These are phyloP conservation scores for Didymella sp. DNA, from an alignment of 2,329 filamentous ascomycete genomes.

Conservation along the genomic window DNA sequence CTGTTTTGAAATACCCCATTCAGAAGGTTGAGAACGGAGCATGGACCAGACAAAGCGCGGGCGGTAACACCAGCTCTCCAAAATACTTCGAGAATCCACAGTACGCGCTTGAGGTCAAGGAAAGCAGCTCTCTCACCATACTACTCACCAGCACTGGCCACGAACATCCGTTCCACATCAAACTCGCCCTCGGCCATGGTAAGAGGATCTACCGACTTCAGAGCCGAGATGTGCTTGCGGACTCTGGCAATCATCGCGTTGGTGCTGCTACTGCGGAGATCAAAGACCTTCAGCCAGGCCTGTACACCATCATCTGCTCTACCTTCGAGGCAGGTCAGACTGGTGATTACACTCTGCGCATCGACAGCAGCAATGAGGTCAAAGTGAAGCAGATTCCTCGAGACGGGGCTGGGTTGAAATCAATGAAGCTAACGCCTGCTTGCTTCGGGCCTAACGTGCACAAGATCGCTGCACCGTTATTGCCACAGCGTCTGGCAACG, in stretches of 20 bases:
- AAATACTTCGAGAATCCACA: constrained; percentile 88
- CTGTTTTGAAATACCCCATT: constrained; percentile 66
- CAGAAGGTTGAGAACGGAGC: constrained; percentile 65
- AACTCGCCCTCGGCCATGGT: constrained; percentile 79
- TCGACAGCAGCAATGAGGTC: constrained; percentile 69
- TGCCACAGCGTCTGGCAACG: constrained; percentile 63
- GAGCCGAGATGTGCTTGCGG: constrained; percentile 77
- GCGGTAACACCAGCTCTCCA: constrained; percentile 79
- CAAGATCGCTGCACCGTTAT: constrained; percentile 61
- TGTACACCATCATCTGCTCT: constrained; percentile 87
- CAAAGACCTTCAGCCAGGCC: constrained; percentile 68
- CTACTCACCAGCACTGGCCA: constrained; percentile 72
- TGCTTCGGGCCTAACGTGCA: constrained; percentile 59
- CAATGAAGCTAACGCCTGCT: constrained; percentile 63
- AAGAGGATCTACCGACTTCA: constrained; percentile 73
- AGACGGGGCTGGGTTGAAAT: constrained; percentile 77
- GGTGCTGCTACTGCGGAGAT: constrained; percentile 76
- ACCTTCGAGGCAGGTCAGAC: constrained; percentile 85
- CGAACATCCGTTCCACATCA: constrained; percentile 81
- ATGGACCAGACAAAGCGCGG: constrained; percentile 82
- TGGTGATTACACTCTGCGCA: constrained; percentile 74
- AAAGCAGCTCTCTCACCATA: constrained; percentile 69
- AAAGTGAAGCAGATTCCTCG: constrained; percentile 67
- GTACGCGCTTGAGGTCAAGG: constrained; percentile 70
- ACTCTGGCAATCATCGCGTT: constrained; percentile 87